Evolutionary conservation across 768 basidiomycete species (phyloP).

Genomic region (Rhodotorula diobovata): DNA sequence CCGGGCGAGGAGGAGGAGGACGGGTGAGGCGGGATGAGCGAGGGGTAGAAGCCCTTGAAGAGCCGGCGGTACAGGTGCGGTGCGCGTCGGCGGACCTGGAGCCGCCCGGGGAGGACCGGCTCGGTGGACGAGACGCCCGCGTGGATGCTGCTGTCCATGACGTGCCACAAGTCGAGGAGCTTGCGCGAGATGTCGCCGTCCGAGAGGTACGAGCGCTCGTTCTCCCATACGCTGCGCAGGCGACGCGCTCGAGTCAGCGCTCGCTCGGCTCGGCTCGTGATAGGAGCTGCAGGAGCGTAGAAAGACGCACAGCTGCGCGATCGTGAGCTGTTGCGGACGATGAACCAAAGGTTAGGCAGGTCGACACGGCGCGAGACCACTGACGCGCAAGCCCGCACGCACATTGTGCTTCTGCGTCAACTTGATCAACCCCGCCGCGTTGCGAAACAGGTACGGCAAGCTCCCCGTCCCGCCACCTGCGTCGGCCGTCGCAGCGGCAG

Average conservation of each 20-base stretch:
- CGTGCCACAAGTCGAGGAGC: constrained; percentile 44
- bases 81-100: constrained; percentile 72
- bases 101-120: constrained; percentile 75
- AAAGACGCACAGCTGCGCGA: background rate
- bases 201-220: constrained; percentile 54
- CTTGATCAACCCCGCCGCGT: constrained; percentile 42
- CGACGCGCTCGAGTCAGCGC: too few relatives aligned
- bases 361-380: too few relatives aligned
- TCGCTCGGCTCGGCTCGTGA: too few relatives aligned
- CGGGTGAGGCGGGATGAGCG: background rate
- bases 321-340: background rate
- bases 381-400: constrained; percentile 1
- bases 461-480: background rate
- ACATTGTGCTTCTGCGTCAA: constrained; percentile 44
- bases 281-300: too few relatives aligned
- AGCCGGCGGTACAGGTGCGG: constrained; percentile 83
- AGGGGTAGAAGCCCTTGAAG: constrained; percentile 54
- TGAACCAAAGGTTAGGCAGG: constrained; percentile 2
- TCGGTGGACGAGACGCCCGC: constrained; percentile 71
- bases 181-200: constrained; percentile 33
- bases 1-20: background rate
- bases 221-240: constrained; percentile 67
- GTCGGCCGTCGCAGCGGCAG: background rate
- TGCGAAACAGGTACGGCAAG: constrained; percentile 43
- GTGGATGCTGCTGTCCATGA: constrained; percentile 88